Evolutionary conservation across 1,284 basidiomycete genomes (phyloP), one percentile per base, ranked within the genome.

Genomic region (Veloboletus limbatus): DNA sequence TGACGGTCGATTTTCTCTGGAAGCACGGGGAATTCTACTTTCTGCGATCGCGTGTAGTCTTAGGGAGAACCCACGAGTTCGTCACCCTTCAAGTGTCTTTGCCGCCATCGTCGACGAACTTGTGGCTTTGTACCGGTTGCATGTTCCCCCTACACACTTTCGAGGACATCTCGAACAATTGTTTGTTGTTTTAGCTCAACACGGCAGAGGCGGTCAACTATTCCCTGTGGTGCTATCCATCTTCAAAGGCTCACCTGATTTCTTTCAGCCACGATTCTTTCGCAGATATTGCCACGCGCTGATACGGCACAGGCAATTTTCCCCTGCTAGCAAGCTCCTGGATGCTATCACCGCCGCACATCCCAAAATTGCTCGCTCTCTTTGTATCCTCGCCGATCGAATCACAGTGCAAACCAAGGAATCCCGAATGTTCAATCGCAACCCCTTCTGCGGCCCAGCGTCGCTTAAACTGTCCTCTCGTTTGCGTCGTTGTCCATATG

Each of bases 101-200:
- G 30, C 40, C 24, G 35, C 47, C 6, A 36, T 64, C 21, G 49
- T 35, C 18, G n/a, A 59, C 8, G 55, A 56, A 40, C 47, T 68
- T 16, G 32, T 32, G 21, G 43, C 26, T 3, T 31, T 62, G 31
- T 68, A 67, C 30, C 17, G 13, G 17, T 62, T 42, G 3, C 51
- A 40, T 8, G 24, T 37, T 22, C 65, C 62, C 1, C 56, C 64
- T 11, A 41, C 41, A 27, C 52, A 63, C 27, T 62, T 68, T 51
- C 62, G 54, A 30, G 49, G 59, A 18, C 60, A 58, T 34, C 51
- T 63, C 18, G 60, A 66, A 27, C 51, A 51, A 10, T 39, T 68
- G 5, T 39, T 68, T 39, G 26, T 58, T 32, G 8, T 32, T 40
- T 40, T 63, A 40, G 53, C 64, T 13, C 52, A 22, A 22, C 38